Evolutionary conservation across 2,329 filamentous ascomycete species (phyloP).

Genomic region (Leptographium wingfieldii): DNA sequence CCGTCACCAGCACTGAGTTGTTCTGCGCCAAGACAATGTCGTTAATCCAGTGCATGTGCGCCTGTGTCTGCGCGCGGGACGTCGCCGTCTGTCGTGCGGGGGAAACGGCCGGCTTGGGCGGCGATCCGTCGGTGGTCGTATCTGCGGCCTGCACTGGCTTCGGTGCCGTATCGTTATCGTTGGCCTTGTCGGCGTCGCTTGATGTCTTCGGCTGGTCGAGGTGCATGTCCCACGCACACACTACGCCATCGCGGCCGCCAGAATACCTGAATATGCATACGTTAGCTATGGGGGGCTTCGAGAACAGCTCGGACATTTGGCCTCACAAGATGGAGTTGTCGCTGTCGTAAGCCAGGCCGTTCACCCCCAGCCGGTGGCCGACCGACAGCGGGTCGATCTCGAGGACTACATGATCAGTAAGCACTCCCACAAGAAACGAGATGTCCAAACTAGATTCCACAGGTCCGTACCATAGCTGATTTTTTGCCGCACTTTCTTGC

Average conservation of each 20-base stretch:
- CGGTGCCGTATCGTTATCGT: slow-evolving; percentile 7
- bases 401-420: slow-evolving; percentile 31
- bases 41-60: slow-evolving; percentile 94
- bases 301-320: neutral
- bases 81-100: slow-evolving; percentile 31
- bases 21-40: slow-evolving; percentile 72
- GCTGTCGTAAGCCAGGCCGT: slow-evolving; percentile 79
- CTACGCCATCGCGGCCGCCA: slow-evolving; percentile 83
- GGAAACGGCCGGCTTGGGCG: slow-evolving; percentile 5
- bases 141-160: slow-evolving; percentile 16
- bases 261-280: slow-evolving; percentile 56
- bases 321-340: slow-evolving; percentile 76
- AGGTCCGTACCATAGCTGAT: slow-evolving; percentile 46
- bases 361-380: slow-evolving; percentile 87
- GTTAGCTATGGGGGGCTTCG: neutral
- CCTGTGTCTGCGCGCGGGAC: slow-evolving; percentile 51
- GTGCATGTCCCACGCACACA: slow-evolving; percentile 90
- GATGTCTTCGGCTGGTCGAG: slow-evolving; percentile 39
- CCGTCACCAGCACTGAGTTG: slow-evolving; percentile 71
- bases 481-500: slow-evolving; percentile 50
- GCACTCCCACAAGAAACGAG: neutral
- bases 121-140: slow-evolving; percentile 5
- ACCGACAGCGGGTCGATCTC: slow-evolving; percentile 46
- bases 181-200: neutral
- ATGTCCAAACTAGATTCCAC: neutral